Conservation (phyloP, 2,329 filamentous ascomycete species). For the Diaporthe citriasiana region DNA sequence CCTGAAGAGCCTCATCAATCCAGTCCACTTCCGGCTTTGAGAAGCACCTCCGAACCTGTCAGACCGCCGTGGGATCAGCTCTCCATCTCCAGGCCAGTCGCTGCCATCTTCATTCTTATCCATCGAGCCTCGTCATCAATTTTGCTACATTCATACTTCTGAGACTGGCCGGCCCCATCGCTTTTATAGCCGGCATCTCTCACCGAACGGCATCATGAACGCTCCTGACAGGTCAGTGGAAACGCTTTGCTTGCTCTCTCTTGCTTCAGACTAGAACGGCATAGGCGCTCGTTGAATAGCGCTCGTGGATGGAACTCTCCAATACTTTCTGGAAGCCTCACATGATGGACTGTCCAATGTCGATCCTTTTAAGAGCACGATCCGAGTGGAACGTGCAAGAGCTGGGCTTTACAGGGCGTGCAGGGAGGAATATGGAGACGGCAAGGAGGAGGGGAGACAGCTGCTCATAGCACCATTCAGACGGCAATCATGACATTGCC, state of each 20-base stretch:
- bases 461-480: neutral
- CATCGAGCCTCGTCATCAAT: neutral
- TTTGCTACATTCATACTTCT: neutral
- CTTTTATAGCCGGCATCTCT: conserved; percentile 1
- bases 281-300: neutral
- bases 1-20: conserved; percentile 36
- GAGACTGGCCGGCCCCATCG: neutral
- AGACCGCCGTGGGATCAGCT: neutral
- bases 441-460: neutral
- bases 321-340: neutral
- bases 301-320: neutral
- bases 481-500: neutral
- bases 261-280: neutral
- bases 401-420: neutral
- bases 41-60: neutral
- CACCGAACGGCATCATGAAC: conserved; percentile 60
- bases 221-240: conserved; percentile 67
- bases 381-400: conserved; percentile 30
- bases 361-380: neutral
- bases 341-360: neutral
- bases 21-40: conserved; percentile 22
- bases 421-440: neutral
- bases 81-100: conserved; percentile 10
- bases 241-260: neutral
- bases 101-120: conserved; percentile 7